Percentiles rank a stretch among this genome's conserved stretches.
Conservation (phyloP, 257 asterid species). For the Penstemon davidsonii region DNA sequence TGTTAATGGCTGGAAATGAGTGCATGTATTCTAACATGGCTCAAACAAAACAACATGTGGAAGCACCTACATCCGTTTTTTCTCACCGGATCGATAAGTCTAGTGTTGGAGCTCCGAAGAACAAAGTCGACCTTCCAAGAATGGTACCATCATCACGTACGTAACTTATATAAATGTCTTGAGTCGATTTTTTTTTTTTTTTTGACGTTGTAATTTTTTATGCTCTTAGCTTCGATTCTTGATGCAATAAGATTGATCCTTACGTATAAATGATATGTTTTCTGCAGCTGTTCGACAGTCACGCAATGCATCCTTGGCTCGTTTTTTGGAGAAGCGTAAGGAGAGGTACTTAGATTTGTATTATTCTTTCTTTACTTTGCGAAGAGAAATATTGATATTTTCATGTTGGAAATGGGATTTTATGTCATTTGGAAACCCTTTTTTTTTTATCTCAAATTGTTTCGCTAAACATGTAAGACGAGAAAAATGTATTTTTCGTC, state of each 20-base stretch:
- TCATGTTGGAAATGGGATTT: background rate
- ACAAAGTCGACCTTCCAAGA: slow-evolving; percentile 50
- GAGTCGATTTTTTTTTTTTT: background rate
- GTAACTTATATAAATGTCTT: slow-evolving; percentile 32
- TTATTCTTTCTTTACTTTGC: background rate
- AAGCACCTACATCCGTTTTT: slow-evolving; percentile 57
- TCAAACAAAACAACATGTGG: slow-evolving; percentile 43
- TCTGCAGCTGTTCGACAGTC: slow-evolving; percentile 68
- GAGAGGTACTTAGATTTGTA: slow-evolving; percentile 48
- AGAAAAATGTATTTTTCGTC: background rate
- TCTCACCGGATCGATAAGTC: slow-evolving; percentile 55
- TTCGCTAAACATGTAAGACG: background rate
- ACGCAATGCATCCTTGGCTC: slow-evolving; percentile 73
- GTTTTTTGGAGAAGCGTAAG: slow-evolving; percentile 65
- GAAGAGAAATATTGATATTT: background rate
- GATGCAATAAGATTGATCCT: background rate
- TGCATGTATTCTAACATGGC: slow-evolving; percentile 35
- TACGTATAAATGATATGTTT: background rate
- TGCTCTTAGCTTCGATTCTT: background rate
- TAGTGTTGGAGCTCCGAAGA: slow-evolving; percentile 31
- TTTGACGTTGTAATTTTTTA: background rate
- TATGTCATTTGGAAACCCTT: background rate
- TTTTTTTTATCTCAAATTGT: background rate
- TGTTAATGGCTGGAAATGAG: slow-evolving; percentile 66
- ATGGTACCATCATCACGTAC: slow-evolving; percentile 50